phyloP scores from a whole-genome alignment of 2,329 filamentous ascomycete species.

The Berkeleyomyces rouxiae region DNA sequence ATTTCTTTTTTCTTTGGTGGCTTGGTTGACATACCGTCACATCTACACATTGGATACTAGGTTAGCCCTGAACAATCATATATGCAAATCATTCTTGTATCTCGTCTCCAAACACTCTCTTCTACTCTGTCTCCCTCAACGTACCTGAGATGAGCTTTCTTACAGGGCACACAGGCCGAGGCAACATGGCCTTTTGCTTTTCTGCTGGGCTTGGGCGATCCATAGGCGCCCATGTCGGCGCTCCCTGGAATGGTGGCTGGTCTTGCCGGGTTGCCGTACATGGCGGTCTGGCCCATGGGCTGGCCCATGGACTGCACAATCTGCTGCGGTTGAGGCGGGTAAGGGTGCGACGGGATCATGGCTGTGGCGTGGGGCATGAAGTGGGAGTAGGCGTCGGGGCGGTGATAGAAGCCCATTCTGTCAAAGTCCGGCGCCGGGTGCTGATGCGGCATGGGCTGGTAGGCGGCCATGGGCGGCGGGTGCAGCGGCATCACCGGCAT shows the following conservation, averaged over 20 bases:
- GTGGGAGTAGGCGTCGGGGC: constrained; percentile 21
- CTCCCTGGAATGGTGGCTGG: constrained; percentile 7
- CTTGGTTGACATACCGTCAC: constrained; percentile 40
- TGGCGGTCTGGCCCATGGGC: constrained; percentile 16
- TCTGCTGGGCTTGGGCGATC: constrained; percentile 43
- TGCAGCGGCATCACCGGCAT: constrained; percentile 8
- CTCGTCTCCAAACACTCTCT: background rate
- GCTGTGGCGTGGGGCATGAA: constrained; percentile 12
- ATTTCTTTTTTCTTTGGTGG: background rate
- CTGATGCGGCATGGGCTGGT: constrained; percentile 5
- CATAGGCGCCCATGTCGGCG: constrained; percentile 30
- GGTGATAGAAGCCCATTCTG: constrained; percentile 25
- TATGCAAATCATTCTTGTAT: background rate
- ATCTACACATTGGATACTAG: constrained; percentile 25
- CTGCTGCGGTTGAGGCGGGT: constrained; percentile 4
- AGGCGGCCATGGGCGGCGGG: constrained; percentile 4
- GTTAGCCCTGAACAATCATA: constrained; percentile 1
- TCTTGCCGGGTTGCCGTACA: constrained; percentile 5
- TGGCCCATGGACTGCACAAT: constrained; percentile 19
- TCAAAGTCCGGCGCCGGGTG: constrained; percentile 18
- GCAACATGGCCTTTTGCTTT: constrained; percentile 70
- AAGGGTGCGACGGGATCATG: constrained; percentile 10
- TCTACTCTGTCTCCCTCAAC: constrained; percentile 14
- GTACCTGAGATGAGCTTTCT: constrained; percentile 61
- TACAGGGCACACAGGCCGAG: constrained; percentile 73